Evolutionary conservation across 164 flowering plant species (phyloP), one percentile per base, ranked within the genome.

Genomic region (Kalanchoe fedtschenkoi): DNA sequence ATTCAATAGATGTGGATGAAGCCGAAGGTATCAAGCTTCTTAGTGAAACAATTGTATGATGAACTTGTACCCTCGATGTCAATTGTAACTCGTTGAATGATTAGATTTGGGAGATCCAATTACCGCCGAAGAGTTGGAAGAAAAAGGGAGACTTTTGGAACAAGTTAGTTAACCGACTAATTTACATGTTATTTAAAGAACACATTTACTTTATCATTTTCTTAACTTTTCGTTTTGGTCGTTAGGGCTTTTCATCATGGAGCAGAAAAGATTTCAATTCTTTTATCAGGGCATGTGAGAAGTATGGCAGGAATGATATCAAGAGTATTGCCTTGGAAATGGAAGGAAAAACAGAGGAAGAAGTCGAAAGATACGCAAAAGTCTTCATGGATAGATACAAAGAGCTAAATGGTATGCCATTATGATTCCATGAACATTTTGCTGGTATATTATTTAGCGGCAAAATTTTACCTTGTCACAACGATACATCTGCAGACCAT

Each of bases 211-310:
- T 15, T 15, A 37, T 37, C 13, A 37, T 9, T 37, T 15, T 2
- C 13, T 37, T 8, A 37, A 37, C 39, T 37, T 1, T n/a, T n/a
- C n/a, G n/a, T n/a, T n/a, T n/a, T n/a, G n/a, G n/a, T n/a, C n/a
- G n/a, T n/a, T n/a, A n/a, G n/a, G n/a, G n/a, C n/a, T n/a, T n/a
- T n/a, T n/a, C n/a, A n/a, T n/a, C 91, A 6, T 93, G 99, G 99
- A 84, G 95, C 53, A 76, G 95, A 74, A 90, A 83, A 77, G 99
- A 93, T 70, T 93, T 90, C 73, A 93, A 88, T 75, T 77, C 89
- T 58, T 93, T 93, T 72, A 85, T 90, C 33, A 80, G 99, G 70
- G 99, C 99, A 37, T 93, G 99, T 76, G 99, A 93, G 77, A 93
- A 90, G 66, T 93, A 89, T 76, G 99, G 97, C 19, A 80, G 99